Base-by-base conservation (phyloP, 2,329 filamentous ascomycete species). In the Alternaria triticimaculans region DNA sequence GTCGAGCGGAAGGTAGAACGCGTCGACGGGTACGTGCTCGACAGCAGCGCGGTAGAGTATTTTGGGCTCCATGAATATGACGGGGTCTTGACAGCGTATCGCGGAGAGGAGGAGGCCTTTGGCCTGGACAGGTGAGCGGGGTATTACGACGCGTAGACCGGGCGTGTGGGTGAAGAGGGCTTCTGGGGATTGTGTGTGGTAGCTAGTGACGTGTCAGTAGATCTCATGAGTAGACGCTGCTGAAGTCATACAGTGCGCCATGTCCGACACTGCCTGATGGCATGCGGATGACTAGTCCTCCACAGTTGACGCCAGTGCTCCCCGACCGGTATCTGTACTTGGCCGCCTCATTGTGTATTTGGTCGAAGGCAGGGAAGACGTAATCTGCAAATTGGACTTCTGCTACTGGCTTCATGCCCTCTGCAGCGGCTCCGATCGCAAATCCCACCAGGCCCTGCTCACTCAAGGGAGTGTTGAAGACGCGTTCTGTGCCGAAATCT, bases 361-460 rank as follows among this genome's bases (percentile, higher is more conserved):
- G 94, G 76, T 97, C 94, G 74, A 97, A 97, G 0, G 94, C 94
- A 3, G 94, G 94, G 78, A 90, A 97, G 58, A 97, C 90, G 78
- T 97, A 97, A 78, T 97, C 94, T 63, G 94, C 94, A 76, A 97
- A 97, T 78, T 97, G 94, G 59, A 97, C 94, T 83, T 99, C 96
- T 0, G 95, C 95, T 23, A 98, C 88, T 0, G 96, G 93, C 61
- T 91, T 91, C 92, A 97, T 94, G 23, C 95, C 95, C 82, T 97
- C 92, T 7, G 93, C 92, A 0, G 95, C 94, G 37, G 90, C 89
- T 3, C 96, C 96, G 70, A 98, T 94, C 11, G 91, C 96, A 76
- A 98, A 98, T 0, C 96, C 96, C 63, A 96, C 87, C 69, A 99
- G 95, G 2, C 95, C 96, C 81, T 98, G 96, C 78, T 99, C 96